A percentile compares a stretch with the other conserved stretches of the same genome.
phyloP scores from a whole-genome alignment of 768 basidiomycete genomes.

The Clathrus columnatus region DNA sequence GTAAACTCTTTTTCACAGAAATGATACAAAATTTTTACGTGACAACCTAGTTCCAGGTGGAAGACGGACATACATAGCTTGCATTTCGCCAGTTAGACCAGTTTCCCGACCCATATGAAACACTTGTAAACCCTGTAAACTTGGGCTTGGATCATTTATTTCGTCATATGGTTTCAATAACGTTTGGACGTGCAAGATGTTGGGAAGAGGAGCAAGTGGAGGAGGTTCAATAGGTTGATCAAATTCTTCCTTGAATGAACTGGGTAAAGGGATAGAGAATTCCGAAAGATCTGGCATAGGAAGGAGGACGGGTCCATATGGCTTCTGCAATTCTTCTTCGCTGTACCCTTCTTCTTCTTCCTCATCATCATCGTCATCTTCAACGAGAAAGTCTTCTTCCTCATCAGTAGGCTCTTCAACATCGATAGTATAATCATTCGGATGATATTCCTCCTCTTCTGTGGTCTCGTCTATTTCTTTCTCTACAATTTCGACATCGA shows the following conservation, averaged over 20 bases:
- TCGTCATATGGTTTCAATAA: slow-evolving; percentile 1
- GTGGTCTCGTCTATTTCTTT: no score
- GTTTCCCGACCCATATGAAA: slow-evolving; percentile 4
- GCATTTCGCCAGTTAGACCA: slow-evolving; percentile 1
- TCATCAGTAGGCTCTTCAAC: background rate
- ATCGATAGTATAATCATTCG: background rate
- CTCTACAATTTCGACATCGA: background rate
- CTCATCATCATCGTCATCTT: background rate
- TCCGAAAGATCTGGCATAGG: slow-evolving; percentile 6
- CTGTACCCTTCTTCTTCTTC: background rate
- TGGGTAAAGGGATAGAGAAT: slow-evolving; percentile 1
- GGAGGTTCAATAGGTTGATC: no score
- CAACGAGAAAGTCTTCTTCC: background rate
- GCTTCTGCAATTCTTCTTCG: background rate
- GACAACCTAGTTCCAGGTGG: slow-evolving; percentile 7
- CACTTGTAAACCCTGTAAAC: background rate
- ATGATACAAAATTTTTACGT: background rate
- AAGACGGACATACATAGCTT: slow-evolving; percentile 9
- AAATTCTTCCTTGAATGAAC: no score
- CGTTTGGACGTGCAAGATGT: slow-evolving; percentile 4
- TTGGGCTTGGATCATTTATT: background rate
- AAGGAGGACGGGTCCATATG: background rate
- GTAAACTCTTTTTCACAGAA: background rate
- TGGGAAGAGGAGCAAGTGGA: slow-evolving; percentile 1
- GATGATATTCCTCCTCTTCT: background rate